phyloP scores from a whole-genome alignment of 768 basidiomycete genomes.

The Termitomyces heimii region DNA sequence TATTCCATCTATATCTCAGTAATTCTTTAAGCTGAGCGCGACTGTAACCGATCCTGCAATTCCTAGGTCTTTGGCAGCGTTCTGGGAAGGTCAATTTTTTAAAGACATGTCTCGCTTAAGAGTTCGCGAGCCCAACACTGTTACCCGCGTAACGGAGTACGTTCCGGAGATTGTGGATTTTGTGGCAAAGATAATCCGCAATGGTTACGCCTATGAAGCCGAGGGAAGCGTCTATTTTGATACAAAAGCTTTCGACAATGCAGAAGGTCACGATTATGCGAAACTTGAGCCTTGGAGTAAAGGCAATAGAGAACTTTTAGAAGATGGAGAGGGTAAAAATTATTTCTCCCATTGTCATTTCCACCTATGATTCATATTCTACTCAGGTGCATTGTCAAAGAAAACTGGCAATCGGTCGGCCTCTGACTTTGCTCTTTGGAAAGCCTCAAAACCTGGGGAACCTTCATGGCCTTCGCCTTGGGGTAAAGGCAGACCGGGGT shows the following conservation, averaged over 20 bases:
- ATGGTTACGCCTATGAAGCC: slow-evolving; percentile 71
- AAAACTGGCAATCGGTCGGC: slow-evolving; percentile 67
- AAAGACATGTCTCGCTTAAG: slow-evolving; percentile 86
- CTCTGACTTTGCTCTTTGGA: slow-evolving; percentile 97
- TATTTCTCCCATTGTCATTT: not conserved
- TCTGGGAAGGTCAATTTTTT: slow-evolving; percentile 91
- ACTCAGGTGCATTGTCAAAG: slow-evolving; percentile 31
- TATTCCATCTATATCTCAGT: not conserved
- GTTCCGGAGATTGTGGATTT: slow-evolving; percentile 92
- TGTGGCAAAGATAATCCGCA: slow-evolving; percentile 77
- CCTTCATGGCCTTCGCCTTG: slow-evolving; percentile 96
- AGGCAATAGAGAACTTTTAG: slow-evolving; percentile 83
- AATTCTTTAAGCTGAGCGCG: slow-evolving; percentile 50
- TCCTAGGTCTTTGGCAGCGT: slow-evolving; percentile 72
- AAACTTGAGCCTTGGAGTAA: slow-evolving; percentile 97
- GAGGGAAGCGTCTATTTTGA: slow-evolving; percentile 91
- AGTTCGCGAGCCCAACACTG: slow-evolving; percentile 81
- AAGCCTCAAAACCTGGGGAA: slow-evolving; percentile 93
- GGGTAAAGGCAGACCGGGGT: slow-evolving; percentile 94
- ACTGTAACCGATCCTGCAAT: slow-evolving; percentile 85
- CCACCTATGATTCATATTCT: slow-evolving; percentile 2
- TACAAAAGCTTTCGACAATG: slow-evolving; percentile 72
- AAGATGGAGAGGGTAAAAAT: slow-evolving; percentile 82
- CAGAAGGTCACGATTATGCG: slow-evolving; percentile 78
- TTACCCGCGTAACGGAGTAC: slow-evolving; percentile 96